Conservation (phyloP, 192 early-diverging fungal species). For the Phycomyces nitens region DNA sequence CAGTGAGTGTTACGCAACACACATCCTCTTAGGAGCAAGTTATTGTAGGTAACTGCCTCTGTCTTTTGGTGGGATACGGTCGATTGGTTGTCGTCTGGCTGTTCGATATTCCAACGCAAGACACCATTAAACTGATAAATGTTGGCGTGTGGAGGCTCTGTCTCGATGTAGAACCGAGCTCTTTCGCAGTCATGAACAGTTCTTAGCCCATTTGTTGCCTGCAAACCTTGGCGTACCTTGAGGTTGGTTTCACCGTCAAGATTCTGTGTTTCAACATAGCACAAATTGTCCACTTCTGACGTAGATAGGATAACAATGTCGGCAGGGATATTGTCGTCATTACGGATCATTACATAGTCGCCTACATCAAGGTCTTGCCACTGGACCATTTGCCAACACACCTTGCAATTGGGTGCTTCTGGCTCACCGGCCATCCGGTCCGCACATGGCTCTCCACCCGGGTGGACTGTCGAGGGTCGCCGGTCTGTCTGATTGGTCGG, state of each 20-base stretch:
- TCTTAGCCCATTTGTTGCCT: constrained; percentile 55
- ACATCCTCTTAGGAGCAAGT: constrained; percentile 89
- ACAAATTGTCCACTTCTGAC: constrained; percentile 78
- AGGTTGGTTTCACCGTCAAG: constrained; percentile 98
- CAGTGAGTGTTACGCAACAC: constrained; percentile 89
- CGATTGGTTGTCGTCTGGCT: constrained; percentile 11
- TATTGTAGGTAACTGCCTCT: constrained; percentile 72
- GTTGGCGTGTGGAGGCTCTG: constrained; percentile 81
- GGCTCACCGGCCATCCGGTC: constrained; percentile 19
- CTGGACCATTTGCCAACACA: constrained; percentile 58
- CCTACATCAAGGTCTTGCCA: constrained; percentile 90
- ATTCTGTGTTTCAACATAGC: constrained; percentile 96
- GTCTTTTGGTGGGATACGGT: constrained; percentile 48
- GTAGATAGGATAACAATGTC: constrained; percentile 87
- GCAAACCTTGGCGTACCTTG: constrained; percentile 74
- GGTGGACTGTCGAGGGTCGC: background rate
- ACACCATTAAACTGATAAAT: constrained; percentile 86
- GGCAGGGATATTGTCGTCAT: constrained; percentile 89
- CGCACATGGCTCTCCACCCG: constrained; percentile 6
- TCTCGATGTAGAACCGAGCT: constrained; percentile 67
- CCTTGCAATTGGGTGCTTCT: constrained; percentile 17
- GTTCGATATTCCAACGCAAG: constrained; percentile 44
- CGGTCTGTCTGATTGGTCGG: constrained; percentile 4
- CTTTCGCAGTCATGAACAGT: constrained; percentile 58
- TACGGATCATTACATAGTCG: constrained; percentile 80